phyloP scores from a whole-genome alignment of 1,284 basidiomycete species.

The Microbotryum saponariae region DNA sequence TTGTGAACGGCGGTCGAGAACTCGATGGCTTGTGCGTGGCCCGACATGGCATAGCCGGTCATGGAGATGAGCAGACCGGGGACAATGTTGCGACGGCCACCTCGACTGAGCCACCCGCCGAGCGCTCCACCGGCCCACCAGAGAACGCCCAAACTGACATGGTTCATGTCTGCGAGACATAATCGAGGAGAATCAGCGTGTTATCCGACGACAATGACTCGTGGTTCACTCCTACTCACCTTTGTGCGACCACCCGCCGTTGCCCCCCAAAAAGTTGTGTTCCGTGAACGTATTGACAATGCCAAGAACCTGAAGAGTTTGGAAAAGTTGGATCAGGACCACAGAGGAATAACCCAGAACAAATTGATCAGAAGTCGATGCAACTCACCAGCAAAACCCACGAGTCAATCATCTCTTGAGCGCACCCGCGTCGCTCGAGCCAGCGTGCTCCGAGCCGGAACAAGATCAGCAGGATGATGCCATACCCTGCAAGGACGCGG shows the following conservation, averaged over 20 bases:
- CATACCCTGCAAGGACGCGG: conserved; percentile 59
- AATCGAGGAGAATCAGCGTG: not conserved
- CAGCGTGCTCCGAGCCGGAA: conserved; percentile 74
- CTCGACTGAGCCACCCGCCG: conserved; percentile 75
- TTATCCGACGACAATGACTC: too few relatives aligned
- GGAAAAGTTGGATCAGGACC: not conserved
- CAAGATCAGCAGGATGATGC: conserved; percentile 71
- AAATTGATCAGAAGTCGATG: conserved; percentile 37
- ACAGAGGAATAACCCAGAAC: not conserved
- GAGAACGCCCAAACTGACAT: conserved; percentile 37
- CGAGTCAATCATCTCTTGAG: conserved; percentile 84
- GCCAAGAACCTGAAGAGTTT: conserved; percentile 32
- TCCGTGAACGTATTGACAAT: conserved; percentile 85
- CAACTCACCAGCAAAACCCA: conserved; percentile 85
- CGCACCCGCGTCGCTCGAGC: conserved; percentile 51
- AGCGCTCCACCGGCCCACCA: conserved; percentile 86
- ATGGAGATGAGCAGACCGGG: conserved; percentile 67
- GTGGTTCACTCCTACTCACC: too few relatives aligned
- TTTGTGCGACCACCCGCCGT: conserved; percentile 27
- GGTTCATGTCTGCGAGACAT: conserved; percentile 25
- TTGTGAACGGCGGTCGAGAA: conserved; percentile 55
- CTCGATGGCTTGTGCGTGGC: conserved; percentile 76
- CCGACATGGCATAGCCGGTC: conserved; percentile 92
- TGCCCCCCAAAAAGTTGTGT: conserved; percentile 30
- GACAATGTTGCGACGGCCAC: conserved; percentile 74